phyloP scores from a whole-genome alignment of 2,329 filamentous ascomycete species.

The Peltaster fructicola region DNA sequence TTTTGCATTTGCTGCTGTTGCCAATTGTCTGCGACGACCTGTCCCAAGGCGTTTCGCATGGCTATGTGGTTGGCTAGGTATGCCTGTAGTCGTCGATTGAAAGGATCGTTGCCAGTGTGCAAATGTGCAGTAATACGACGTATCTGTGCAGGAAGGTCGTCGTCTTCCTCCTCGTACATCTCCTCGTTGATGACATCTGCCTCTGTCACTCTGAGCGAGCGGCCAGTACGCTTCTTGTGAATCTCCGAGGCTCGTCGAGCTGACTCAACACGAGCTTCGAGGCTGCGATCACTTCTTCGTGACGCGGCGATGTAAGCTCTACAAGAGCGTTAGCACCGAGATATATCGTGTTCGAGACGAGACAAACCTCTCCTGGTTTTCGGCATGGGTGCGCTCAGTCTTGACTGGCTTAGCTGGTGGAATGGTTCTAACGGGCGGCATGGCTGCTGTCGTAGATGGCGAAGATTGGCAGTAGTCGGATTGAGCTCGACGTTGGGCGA shows the following conservation, averaged over 20 bases:
- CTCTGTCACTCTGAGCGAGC: slow-evolving; percentile 63
- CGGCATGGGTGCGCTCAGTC: slow-evolving; percentile 61
- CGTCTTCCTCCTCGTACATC: slow-evolving; percentile 92
- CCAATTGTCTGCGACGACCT: slow-evolving; percentile 23
- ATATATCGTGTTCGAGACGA: neutral
- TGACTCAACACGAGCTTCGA: slow-evolving; percentile 78
- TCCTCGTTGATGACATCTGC: slow-evolving; percentile 79
- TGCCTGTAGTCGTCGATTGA: slow-evolving; percentile 44
- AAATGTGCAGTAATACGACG: slow-evolving; percentile 45
- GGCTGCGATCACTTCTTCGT: slow-evolving; percentile 63
- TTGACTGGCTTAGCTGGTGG: slow-evolving; percentile 30
- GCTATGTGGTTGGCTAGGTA: slow-evolving; percentile 41
- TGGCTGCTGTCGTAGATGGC: slow-evolving; percentile 4
- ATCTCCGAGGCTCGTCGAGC: slow-evolving; percentile 78
- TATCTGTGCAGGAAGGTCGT: slow-evolving; percentile 54
- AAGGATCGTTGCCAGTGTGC: slow-evolving; percentile 40
- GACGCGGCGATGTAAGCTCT: slow-evolving; percentile 89
- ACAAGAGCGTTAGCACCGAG: slow-evolving; percentile 2
- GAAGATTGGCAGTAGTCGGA: slow-evolving; percentile 21
- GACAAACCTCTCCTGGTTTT: slow-evolving; percentile 54
- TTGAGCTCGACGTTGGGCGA: slow-evolving; percentile 40
- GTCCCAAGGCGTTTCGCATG: slow-evolving; percentile 33
- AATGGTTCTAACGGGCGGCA: slow-evolving; percentile 21
- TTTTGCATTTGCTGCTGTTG: slow-evolving; percentile 21
- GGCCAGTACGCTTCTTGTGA: slow-evolving; percentile 73